Conservation (phyloP, 495 filamentous ascomycete genomes). For the Hypoxylon fuscum region DNA sequence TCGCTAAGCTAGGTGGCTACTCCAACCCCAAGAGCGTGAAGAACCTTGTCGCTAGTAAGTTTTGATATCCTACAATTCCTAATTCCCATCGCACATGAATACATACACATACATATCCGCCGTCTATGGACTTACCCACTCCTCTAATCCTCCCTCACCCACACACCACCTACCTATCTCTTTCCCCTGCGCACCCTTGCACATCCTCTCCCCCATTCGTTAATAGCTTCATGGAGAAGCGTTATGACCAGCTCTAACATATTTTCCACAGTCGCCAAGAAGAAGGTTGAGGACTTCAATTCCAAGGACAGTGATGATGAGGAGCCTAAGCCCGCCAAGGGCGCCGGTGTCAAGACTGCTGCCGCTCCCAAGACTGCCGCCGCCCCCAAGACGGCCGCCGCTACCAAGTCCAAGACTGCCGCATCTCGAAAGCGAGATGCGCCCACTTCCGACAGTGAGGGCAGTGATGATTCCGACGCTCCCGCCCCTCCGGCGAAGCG, state of each 20-base stretch:
- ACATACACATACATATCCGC: background rate
- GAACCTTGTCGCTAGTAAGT: slow-evolving; percentile 33
- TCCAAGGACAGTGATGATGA: background rate
- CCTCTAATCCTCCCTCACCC: background rate
- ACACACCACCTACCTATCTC: background rate
- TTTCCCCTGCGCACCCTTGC: background rate
- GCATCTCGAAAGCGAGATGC: no score
- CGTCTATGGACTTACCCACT: no score
- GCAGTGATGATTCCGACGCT: no score
- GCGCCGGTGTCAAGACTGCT: slow-evolving; percentile 9
- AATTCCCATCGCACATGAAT: background rate
- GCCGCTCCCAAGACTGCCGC: no score
- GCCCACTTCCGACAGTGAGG: no score
- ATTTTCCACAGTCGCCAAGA: slow-evolving; percentile 21
- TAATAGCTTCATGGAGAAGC: background rate
- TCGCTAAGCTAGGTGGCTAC: slow-evolving; percentile 35
- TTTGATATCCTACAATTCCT: background rate
- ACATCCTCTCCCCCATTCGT: background rate
- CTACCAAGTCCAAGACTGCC: no score
- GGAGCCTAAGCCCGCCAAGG: slow-evolving; percentile 21
- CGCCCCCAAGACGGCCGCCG: no score
- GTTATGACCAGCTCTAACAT: slow-evolving; percentile 3
- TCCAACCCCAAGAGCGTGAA: slow-evolving; percentile 16
- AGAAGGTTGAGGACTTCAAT: slow-evolving; percentile 9
- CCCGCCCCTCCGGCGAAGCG: no score